A percentile compares a stretch with the other conserved stretches of the same genome.
Evolutionary conservation across 2,329 filamentous ascomycete genomes (phyloP).

Genomic region (Thielaviopsis musarum): DNA sequence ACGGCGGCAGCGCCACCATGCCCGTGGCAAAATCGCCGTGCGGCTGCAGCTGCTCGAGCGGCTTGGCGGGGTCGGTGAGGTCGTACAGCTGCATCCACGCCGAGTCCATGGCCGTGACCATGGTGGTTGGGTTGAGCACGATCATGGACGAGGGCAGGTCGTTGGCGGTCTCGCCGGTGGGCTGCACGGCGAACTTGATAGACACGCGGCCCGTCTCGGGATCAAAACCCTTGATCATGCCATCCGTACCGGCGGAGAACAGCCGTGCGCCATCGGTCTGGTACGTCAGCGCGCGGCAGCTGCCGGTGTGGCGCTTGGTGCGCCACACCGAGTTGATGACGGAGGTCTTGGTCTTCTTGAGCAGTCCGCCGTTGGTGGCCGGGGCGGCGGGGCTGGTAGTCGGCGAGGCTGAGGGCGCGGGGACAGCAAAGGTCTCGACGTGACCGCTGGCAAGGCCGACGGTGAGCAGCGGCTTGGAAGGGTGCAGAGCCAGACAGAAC

Average conservation of each 20-base stretch:
- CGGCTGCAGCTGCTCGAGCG: conserved; percentile 40
- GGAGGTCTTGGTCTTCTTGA: conserved; percentile 43
- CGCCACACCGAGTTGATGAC: conserved; percentile 66
- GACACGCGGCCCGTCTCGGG: conserved; percentile 48
- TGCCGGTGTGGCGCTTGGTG: conserved; percentile 82
- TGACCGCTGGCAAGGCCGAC: conserved; percentile 75
- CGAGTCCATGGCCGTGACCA: conserved; percentile 82
- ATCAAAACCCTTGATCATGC: conserved; percentile 40
- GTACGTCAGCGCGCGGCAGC: conserved; percentile 70
- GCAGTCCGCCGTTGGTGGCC: conserved; percentile 27
- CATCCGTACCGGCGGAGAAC: conserved; percentile 48
- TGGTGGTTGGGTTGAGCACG: conserved; percentile 68
- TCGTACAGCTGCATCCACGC: conserved; percentile 81
- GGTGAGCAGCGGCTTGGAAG: conserved; percentile 65
- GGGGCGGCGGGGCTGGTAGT: conserved; percentile 33
- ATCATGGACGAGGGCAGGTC: conserved; percentile 73
- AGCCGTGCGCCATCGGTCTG: conserved; percentile 57
- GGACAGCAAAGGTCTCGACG: conserved; percentile 67
- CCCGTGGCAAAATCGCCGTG: conserved; percentile 90
- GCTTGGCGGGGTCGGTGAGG: conserved; percentile 33
- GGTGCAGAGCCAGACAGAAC: conserved; percentile 78
- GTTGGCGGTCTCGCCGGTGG: conserved; percentile 25
- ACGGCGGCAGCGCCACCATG: conserved; percentile 65
- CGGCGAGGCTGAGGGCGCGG: conserved; percentile 25
- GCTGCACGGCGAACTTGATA: conserved; percentile 59